Base-by-base conservation (phyloP, 192 early-diverging fungal species). In the Coemansia asiatica region DNA sequence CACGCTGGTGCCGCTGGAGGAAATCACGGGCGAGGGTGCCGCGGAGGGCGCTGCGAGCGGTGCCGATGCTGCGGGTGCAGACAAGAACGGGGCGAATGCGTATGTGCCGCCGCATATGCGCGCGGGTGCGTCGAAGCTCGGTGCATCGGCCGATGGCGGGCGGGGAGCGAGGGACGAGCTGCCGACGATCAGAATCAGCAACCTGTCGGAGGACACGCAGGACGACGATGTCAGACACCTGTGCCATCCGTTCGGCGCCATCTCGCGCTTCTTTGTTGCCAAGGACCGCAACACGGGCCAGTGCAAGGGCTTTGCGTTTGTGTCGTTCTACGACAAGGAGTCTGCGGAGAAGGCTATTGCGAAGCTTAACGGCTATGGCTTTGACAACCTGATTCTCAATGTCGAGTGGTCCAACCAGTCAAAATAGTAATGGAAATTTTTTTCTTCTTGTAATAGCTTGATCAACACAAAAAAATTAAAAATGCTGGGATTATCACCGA, bases 251-350 rank as follows among this genome's bases (percentile, higher is more conserved):
- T 97, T 97, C 66, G 97, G 97, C 56, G 77, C 76, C 63, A 89
- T 92, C 27, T 83, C 86, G 13, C 90, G 94, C 64, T 90, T 92
- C 67, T 96, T 90, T 74, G 85, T 97, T 55, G 90, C 94, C 9
- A 87, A 87, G 58, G 92, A 96, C 84, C 87, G 90, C 54, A 88
- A 91, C 46, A 93, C 90, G 22, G 87, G 88, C 64, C 66, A 82
- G 21, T 96, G 95, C 90, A 94, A 94, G 80, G 97, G 97, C 35
- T 97, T 92, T 66, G 97, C 95, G 25, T 99, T 97, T 75, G 91
- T 99, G 31, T 91, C 87, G 33, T 99, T 91, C 79, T 85, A 82
- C 72, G 85, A 88, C 68, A 84, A 87, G 70, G 89, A 90, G 53
- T 86, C 90, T 66, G 95, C 95, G 51, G 89, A 94, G 64, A 82